Evolutionary conservation across 2,329 filamentous ascomycete species (phyloP), one percentile per base, ranked within the genome.

Genomic region (Elsinoe perseae): DNA sequence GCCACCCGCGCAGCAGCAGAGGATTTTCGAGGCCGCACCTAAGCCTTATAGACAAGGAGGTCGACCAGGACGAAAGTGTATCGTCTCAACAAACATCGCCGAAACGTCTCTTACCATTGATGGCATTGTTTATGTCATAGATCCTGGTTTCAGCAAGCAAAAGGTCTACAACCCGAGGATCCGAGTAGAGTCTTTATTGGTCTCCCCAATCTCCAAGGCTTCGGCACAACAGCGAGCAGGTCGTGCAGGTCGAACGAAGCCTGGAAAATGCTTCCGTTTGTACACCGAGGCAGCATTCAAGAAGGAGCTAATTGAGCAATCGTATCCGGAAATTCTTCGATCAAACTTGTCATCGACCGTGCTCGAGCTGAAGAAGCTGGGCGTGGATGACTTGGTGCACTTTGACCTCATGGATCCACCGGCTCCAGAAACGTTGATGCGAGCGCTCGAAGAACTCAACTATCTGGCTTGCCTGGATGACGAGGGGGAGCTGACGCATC

Each of bases 361-460:
- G 1, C 76, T 98, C 44, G 93, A 98, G 72, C 76, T 98, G 67
- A 97, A 97, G 80, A 97, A 98, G 75, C 84, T 98, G 36, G 93
- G 93, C 43, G 84, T 98, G 25, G 84, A 95, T 63, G 93, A 98
- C 71, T 78, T 98, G 50, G 93, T 98, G 9, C 93, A 98, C 73
- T 98, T 98, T 68, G 95, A 98, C 69, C 80, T 98, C 48, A 97
- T 98, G 92, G 93, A 98, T 65, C 93, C 93, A 21, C 93, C 93
- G 0, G 92, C 95, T 1, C 95, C 93, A 0, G 95, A 98, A 75
- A 98, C 95, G 8, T 85, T 98, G 72, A 98, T 98, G 92, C 84
- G 95, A 63, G 93, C 93, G 2, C 77, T 98, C 20, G 93, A 98
- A 71, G 93, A 98, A 74, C 83, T 98, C 57, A 98, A 98, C 73